phyloP scores from a whole-genome alignment of 805 yeast species.

The Barnettozyma sp. region DNA sequence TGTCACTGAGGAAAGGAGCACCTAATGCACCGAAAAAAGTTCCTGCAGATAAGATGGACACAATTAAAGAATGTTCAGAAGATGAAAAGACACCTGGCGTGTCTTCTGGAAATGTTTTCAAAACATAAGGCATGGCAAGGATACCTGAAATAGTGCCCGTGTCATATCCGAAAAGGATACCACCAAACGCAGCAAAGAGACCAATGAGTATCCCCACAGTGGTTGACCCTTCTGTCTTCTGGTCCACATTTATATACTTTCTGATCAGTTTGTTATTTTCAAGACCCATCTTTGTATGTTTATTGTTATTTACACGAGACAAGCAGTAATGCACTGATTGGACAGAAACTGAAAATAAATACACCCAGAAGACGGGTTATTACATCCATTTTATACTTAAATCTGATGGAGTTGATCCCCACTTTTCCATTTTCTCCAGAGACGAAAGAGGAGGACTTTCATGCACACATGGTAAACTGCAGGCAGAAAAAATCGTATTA shows the following conservation, averaged over 20 bases:
- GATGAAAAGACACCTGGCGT: slow-evolving; percentile 32
- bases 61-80: slow-evolving; percentile 50
- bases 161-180: slow-evolving; percentile 61
- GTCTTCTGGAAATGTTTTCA: slow-evolving; percentile 35
- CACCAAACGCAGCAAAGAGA: slow-evolving; percentile 61
- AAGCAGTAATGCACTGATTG: too few relatives aligned
- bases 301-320: background rate
- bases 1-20: slow-evolving; percentile 53
- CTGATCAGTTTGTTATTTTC: slow-evolving; percentile 35
- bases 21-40: slow-evolving; percentile 61
- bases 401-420: background rate
- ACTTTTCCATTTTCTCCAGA: too few relatives aligned
- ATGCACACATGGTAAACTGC: background rate
- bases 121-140: slow-evolving; percentile 54
- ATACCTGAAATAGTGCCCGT: slow-evolving; percentile 64
- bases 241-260: slow-evolving; percentile 37
- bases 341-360: too few relatives aligned
- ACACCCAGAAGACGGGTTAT: too few relatives aligned
- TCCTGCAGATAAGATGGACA: slow-evolving; percentile 70
- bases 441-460: too few relatives aligned
- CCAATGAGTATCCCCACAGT: slow-evolving; percentile 45
- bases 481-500: too few relatives aligned
- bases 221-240: slow-evolving; percentile 43
- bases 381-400: background rate
- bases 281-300: slow-evolving; percentile 11